Evolutionary conservation across 306 rosid genomes (phyloP).

Genomic region (Leucaena leucocephala): DNA sequence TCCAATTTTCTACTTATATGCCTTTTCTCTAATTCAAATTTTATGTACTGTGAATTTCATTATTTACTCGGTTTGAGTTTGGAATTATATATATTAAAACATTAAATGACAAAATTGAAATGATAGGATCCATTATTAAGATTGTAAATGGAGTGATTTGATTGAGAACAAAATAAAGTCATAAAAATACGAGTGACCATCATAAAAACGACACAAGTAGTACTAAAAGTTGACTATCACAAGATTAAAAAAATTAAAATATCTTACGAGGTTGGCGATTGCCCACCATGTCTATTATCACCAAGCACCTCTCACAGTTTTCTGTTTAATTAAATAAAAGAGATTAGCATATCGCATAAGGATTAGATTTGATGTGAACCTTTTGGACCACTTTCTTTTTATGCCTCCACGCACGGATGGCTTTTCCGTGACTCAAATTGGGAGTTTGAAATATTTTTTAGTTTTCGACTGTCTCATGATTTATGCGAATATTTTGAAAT

Average conservation of each 20-base stretch:
- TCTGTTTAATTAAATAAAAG: constrained; percentile 15
- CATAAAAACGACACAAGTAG: neutral
- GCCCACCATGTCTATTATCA: neutral
- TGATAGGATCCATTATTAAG: neutral
- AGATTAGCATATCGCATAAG: constrained; percentile 30
- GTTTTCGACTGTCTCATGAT: neutral
- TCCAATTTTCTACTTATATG: neutral
- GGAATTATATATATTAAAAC: neutral
- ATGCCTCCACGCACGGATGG: constrained; percentile 41
- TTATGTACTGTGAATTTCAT: neutral
- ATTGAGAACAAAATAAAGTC: neutral
- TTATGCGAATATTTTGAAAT: neutral
- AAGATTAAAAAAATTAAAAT: neutral
- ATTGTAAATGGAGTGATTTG: neutral
- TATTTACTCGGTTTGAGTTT: neutral
- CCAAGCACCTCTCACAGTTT: neutral
- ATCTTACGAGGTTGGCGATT: constrained; percentile 8
- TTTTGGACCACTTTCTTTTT: constrained; percentile 22
- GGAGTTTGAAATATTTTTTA: neutral
- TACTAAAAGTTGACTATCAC: neutral
- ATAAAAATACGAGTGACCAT: no score
- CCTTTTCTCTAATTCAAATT: neutral
- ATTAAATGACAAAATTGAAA: neutral
- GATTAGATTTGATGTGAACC: constrained; percentile 35
- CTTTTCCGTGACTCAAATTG: constrained; percentile 36